phyloP scores from a whole-genome alignment of 2,329 filamentous ascomycete species.

The Aureobasidium sp. region DNA sequence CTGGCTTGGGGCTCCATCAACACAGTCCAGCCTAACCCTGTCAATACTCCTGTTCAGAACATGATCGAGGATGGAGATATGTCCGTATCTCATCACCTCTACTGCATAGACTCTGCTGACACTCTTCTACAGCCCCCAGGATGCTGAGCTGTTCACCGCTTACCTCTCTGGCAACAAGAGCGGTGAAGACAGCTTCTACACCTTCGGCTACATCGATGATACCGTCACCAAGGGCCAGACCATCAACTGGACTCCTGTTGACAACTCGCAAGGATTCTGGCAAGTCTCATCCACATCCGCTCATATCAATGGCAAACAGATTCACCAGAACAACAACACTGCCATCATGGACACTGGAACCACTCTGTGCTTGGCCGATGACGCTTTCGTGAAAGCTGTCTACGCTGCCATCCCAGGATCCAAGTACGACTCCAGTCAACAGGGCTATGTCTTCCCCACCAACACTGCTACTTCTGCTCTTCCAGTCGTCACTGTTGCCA shows the following conservation, averaged over 20 bases:
- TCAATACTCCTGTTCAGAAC: slow-evolving; percentile 60
- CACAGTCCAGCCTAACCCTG: slow-evolving; percentile 39
- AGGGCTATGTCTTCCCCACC: slow-evolving; percentile 59
- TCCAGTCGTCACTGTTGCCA: slow-evolving; percentile 55
- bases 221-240: slow-evolving; percentile 41
- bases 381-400: slow-evolving; percentile 53
- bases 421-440: slow-evolving; percentile 44
- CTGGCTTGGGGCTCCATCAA: slow-evolving; percentile 47
- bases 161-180: slow-evolving; percentile 55
- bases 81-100: neutral
- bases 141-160: slow-evolving; percentile 54
- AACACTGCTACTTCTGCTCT: slow-evolving; percentile 45
- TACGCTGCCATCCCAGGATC: slow-evolving; percentile 59
- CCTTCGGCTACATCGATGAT: slow-evolving; percentile 66
- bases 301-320: slow-evolving; percentile 49
- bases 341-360: slow-evolving; percentile 68
- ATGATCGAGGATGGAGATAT: slow-evolving; percentile 56
- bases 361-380: slow-evolving; percentile 58
- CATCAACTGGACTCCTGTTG: slow-evolving; percentile 50
- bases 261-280: slow-evolving; percentile 63
- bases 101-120: slow-evolving; percentile 24
- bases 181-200: slow-evolving; percentile 54
- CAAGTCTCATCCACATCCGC: slow-evolving; percentile 52
- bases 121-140: slow-evolving; percentile 23
- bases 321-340: slow-evolving; percentile 49